A percentile compares a stretch with the other conserved stretches of the same genome.
phyloP scores from a whole-genome alignment of 192 early-diverging fungal species.

The Gonapodya sp. region DNA sequence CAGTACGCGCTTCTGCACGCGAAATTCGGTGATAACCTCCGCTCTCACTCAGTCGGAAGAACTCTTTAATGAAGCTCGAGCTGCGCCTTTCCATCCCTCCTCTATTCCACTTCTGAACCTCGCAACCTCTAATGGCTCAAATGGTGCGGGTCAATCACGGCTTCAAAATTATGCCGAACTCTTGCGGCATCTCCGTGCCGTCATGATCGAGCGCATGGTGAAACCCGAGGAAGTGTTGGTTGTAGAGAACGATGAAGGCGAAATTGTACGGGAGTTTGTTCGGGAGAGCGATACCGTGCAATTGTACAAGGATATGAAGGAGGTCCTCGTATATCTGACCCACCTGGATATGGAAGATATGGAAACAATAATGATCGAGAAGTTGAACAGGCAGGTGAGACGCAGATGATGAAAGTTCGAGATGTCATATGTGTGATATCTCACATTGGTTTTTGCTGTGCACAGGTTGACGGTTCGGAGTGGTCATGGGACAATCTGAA shows the following conservation, averaged over 20 bases:
- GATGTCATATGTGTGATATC: constrained; percentile 7
- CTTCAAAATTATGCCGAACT: constrained; percentile 78
- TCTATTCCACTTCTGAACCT: constrained; percentile 52
- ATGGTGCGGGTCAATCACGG: constrained; percentile 23
- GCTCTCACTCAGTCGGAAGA: not conserved
- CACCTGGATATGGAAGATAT: constrained; percentile 91
- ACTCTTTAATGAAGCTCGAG: not conserved
- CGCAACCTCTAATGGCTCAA: constrained; percentile 21
- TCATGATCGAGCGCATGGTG: constrained; percentile 98
- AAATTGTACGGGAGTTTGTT: constrained; percentile 93
- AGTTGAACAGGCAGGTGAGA: constrained; percentile 74
- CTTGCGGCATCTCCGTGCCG: constrained; percentile 74
- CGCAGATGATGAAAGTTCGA: constrained; percentile 12
- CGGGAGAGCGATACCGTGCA: constrained; percentile 98
- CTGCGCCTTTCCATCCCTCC: constrained; percentile 19
- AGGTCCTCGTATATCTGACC: constrained; percentile 94
- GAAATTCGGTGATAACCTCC: not conserved
- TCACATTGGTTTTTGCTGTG: constrained; percentile 10
- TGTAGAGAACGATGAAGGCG: constrained; percentile 98
- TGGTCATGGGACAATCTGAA: constrained; percentile 98
- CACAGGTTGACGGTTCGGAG: constrained; percentile 89
- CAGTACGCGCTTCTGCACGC: not conserved
- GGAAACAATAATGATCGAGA: constrained; percentile 91
- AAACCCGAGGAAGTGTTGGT: constrained; percentile 97
- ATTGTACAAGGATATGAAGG: constrained; percentile 95